Evolutionary conservation across 768 basidiomycete species (phyloP), one percentile per base, ranked within the genome.

Genomic region (Boletus huronensis): DNA sequence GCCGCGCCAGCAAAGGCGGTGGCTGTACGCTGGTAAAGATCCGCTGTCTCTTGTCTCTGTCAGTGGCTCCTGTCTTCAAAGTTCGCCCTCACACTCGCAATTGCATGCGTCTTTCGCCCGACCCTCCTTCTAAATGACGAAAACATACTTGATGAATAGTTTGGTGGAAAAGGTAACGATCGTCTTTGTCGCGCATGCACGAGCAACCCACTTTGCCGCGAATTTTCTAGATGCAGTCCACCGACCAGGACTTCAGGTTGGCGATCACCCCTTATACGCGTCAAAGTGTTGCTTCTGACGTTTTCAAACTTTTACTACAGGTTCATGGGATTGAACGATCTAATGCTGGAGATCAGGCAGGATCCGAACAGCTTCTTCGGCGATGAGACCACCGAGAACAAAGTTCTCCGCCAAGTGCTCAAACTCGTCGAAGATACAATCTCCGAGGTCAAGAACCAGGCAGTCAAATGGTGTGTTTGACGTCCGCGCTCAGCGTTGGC

Each of bases 401-500:
- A 88, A 68, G 85, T 96, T 48, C 79, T 96, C 44, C 83, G 82
- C 39, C 85, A 89, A 69, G 93, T 98, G 1, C 77, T 98, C 40
- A 77, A 83, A 32, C 81, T 98, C 19, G 87, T 98, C 5, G 89
- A 91, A 66, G 97, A 99, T 74, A 88, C 87, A 72, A 98, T 95
- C 61, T 93, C 93, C 8, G 97, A 99, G 76, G 97, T 98, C 59
- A 98, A 98, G 78, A 97, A 97, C 66, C 88, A 92, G 70, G 93
- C 93, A 2, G 96, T 97, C 11, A 93, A 95, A 76, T 95, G 93
- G 96, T 90, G 62, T 68, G 32, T 45, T n/a, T 35, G 2, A 38
- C 25, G 19, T 48, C 23, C 32, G 11, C 11, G 51, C 31, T 21
- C 32, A 17, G 21, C 25, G 1, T 21, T 43, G 14, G 19, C 17